These are phyloP conservation scores for Forsythia suspensa DNA, from an alignment of 257 asterid genomes.

Conservation along the genomic window DNA sequence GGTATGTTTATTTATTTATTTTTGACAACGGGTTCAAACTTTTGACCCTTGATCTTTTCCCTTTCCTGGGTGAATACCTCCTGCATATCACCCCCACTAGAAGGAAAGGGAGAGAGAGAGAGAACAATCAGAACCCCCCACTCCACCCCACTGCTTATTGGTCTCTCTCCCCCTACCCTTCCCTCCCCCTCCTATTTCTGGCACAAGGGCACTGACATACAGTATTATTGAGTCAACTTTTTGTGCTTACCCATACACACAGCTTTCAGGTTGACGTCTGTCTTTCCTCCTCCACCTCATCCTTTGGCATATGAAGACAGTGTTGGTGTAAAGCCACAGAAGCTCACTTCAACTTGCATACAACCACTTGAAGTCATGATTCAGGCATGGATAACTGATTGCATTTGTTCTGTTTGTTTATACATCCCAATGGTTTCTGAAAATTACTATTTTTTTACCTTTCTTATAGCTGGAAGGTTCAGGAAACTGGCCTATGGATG, in stretches of 20 bases:
- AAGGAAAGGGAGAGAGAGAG: too few relatives aligned
- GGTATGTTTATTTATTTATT: too few relatives aligned
- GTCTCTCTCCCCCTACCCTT: too few relatives aligned
- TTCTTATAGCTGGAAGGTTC: conserved; percentile 90
- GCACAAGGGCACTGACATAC: too few relatives aligned
- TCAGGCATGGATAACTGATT: conserved; percentile 60
- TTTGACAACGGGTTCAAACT: too few relatives aligned
- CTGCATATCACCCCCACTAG: too few relatives aligned
- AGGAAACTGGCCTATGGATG: conserved; percentile 98
- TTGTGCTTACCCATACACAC: conserved; percentile 38
- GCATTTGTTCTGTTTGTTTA: conserved; percentile 14
- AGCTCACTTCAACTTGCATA: conserved; percentile 61
- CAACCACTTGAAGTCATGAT: conserved; percentile 88
- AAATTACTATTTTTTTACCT: conserved; percentile 17
- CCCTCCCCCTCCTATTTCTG: too few relatives aligned
- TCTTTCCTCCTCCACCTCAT: conserved; percentile 85
- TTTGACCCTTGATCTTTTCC: too few relatives aligned
- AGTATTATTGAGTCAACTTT: background rate
- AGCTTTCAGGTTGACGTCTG: conserved; percentile 96
- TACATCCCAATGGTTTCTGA: conserved; percentile 7
- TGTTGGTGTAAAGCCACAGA: conserved; percentile 44
- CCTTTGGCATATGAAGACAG: conserved; percentile 75
- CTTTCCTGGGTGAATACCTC: too few relatives aligned
- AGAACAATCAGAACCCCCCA: too few relatives aligned
- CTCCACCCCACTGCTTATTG: too few relatives aligned